phyloP scores from a whole-genome alignment of 2,329 filamentous ascomycete species.

The Colletotrichum viniferum region DNA sequence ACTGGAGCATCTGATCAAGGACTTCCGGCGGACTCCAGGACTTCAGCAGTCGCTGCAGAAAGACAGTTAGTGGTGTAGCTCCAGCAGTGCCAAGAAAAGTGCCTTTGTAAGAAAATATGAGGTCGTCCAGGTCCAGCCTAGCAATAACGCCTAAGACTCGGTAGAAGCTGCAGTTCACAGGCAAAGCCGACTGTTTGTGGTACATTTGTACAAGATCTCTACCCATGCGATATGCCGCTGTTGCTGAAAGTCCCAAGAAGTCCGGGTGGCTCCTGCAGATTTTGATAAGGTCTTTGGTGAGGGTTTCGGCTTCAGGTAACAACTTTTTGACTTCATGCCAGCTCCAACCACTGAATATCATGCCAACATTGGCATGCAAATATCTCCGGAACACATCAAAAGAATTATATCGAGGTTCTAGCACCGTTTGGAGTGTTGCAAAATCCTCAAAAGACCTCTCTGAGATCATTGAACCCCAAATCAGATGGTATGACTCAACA shows the following conservation, averaged over 20 bases:
- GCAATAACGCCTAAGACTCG: neutral
- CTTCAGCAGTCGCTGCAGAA: too few relatives aligned
- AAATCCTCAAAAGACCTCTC: accelerated
- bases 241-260: neutral
- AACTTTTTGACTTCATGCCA: neutral
- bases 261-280: neutral
- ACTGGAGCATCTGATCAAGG: neutral
- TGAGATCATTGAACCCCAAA: neutral
- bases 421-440: accelerated
- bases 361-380: too few relatives aligned
- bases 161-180: neutral
- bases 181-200: accelerated
- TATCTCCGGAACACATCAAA: accelerated
- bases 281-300: accelerated
- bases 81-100: too few relatives aligned
- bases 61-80: too few relatives aligned
- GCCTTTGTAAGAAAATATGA: accelerated
- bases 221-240: accelerated
- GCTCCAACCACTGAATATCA: accelerated
- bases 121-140: accelerated
- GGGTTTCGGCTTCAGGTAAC: neutral
- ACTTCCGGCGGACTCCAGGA: neutral
- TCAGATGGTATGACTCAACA: accelerated
- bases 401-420: accelerated
- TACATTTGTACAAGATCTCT: accelerated